Percentiles rank a stretch among this genome's conserved stretches.
These are phyloP conservation scores for Neoscytalidium dimidiatum DNA, from an alignment of 2,329 filamentous ascomycete genomes.

Conservation along the genomic window DNA sequence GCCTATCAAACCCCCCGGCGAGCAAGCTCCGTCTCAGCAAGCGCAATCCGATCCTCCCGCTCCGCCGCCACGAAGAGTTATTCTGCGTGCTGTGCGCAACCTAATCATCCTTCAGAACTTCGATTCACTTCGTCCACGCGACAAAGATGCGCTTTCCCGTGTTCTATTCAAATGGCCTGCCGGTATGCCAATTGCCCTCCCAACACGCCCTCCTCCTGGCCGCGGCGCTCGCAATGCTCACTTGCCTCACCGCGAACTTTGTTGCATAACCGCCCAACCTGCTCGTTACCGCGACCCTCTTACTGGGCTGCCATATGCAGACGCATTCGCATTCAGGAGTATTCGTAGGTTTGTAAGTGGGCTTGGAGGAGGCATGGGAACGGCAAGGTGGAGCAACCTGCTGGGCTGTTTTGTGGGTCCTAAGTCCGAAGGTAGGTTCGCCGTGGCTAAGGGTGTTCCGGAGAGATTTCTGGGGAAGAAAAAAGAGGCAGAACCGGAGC, in stretches of 20 bases:
- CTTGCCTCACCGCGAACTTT: constrained; percentile 54
- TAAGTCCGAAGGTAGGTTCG: constrained; percentile 44
- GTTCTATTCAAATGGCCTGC: constrained; percentile 39
- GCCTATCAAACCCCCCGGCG: background rate
- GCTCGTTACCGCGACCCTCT: constrained; percentile 83
- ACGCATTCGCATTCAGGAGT: constrained; percentile 77
- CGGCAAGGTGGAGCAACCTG: constrained; percentile 80
- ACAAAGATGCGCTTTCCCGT: constrained; percentile 14
- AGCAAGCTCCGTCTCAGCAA: background rate
- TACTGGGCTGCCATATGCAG: constrained; percentile 80
- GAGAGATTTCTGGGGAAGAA: constrained; percentile 60
- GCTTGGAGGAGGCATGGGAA: constrained; percentile 58
- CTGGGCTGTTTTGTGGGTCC: constrained; percentile 80
- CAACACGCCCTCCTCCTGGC: constrained; percentile 52
- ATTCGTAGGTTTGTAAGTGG: constrained; percentile 64
- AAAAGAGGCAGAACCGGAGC: background rate
- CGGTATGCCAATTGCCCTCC: constrained; percentile 31
- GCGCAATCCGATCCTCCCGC: constrained; percentile 32
- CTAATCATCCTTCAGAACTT: constrained; percentile 62
- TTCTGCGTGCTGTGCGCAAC: constrained; percentile 57
- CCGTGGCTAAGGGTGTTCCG: constrained; percentile 75
- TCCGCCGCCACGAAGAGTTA: constrained; percentile 37
- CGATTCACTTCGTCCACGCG: constrained; percentile 29
- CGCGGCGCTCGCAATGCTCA: constrained; percentile 46
- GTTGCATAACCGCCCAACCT: constrained; percentile 78